Evolutionary conservation across 1,284 basidiomycete species (phyloP).

Genomic region (Trametes sp.): DNA sequence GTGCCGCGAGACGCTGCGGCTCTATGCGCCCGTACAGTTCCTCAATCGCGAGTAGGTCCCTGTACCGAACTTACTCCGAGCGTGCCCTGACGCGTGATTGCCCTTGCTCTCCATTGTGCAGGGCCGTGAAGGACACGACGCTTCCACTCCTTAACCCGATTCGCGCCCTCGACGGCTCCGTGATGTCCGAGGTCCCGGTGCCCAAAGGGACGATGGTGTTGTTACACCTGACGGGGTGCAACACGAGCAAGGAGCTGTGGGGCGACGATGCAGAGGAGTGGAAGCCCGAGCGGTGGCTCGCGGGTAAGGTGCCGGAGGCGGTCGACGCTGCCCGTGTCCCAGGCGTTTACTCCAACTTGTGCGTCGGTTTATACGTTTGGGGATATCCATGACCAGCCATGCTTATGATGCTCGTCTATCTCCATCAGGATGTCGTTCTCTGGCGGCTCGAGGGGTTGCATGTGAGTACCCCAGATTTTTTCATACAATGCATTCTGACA

Average conservation of each 20-base stretch:
- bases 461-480: constrained; percentile 27
- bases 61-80: neutral
- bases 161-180: constrained; percentile 16
- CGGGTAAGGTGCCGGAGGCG: constrained; percentile 4
- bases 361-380: constrained; percentile 5
- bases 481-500: too few relatives aligned
- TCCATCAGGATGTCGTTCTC: constrained; percentile 33
- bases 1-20: constrained; percentile 41
- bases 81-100: too few relatives aligned
- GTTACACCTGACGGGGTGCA: constrained; percentile 18
- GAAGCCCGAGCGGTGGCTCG: constrained; percentile 33
- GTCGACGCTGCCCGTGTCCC: constrained; percentile 26
- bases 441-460: constrained; percentile 43
- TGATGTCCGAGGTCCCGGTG: constrained; percentile 25
- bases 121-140: neutral
- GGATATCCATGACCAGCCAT: too few relatives aligned
- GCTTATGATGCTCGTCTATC: neutral
- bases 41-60: constrained; percentile 9
- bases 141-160: neutral
- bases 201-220: constrained; percentile 21
- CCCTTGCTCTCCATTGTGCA: neutral
- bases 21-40: constrained; percentile 21
- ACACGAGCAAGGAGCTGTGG: constrained; percentile 28
- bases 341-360: constrained; percentile 32
- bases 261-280: constrained; percentile 31